Evolutionary conservation across 2,329 filamentous ascomycete species (phyloP).

Genomic region (Venturia aucupariae): DNA sequence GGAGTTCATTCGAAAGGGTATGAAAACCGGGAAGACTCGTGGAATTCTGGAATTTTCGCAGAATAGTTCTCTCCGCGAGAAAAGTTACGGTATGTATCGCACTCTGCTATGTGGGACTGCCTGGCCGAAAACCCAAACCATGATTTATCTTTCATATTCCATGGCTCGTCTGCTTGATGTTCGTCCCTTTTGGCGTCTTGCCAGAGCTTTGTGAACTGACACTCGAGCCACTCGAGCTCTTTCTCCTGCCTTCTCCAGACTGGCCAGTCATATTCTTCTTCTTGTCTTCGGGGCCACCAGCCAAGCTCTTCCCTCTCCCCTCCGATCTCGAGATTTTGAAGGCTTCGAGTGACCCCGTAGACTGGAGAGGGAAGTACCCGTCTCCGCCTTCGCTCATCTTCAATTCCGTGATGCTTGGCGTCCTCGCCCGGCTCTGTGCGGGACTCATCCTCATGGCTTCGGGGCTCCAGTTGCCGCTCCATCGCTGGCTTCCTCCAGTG

Average conservation of each 20-base stretch:
- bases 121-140: not conserved
- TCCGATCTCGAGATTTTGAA: not conserved
- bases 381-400: slow-evolving; percentile 1
- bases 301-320: not conserved
- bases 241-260: not conserved
- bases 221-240: slow-evolving; percentile 9
- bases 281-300: not conserved
- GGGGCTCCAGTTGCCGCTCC: slow-evolving; percentile 21
- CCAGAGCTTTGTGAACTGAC: not conserved
- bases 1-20: too few species aligned
- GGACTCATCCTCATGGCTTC: slow-evolving; percentile 30
- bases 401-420: slow-evolving; percentile 19
- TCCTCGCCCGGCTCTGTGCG: slow-evolving; percentile 27
- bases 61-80: too few species aligned
- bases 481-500: slow-evolving; percentile 11
- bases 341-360: not conserved
- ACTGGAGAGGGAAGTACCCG: not conserved
- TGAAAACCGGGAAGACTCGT: too few species aligned
- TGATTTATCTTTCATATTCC: not conserved
- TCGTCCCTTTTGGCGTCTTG: not conserved
- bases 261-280: not conserved
- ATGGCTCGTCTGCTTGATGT: not conserved
- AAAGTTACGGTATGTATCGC: not conserved
- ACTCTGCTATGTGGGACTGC: not conserved
- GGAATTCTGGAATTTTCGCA: too few species aligned